These are phyloP conservation scores for Eleusine coracana DNA, from an alignment of 176 grass and related monocot genomes.

Conservation along the genomic window DNA sequence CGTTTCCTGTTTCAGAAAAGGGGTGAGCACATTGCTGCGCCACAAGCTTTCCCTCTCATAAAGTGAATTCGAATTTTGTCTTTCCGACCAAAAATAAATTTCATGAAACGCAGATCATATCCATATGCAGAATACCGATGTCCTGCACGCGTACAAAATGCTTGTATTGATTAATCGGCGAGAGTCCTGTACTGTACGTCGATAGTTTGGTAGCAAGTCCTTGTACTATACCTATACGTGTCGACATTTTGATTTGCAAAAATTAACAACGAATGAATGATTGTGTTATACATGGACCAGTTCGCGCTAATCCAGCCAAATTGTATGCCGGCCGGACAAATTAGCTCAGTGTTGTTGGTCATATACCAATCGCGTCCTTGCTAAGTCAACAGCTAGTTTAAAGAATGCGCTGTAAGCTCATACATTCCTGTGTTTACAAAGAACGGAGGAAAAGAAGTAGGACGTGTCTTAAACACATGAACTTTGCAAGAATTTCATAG, in stretches of 20 bases:
- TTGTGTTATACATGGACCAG: conserved; percentile 32
- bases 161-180: background rate
- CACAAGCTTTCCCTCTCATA: background rate
- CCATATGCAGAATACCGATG: background rate
- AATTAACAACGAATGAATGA: conserved; percentile 30
- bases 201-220: conserved; percentile 47
- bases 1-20: background rate
- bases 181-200: background rate
- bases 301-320: conserved; percentile 39
- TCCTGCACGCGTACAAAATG: background rate
- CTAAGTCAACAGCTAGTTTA: background rate
- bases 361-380: background rate
- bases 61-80: background rate
- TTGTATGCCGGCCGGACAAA: conserved; percentile 32
- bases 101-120: background rate
- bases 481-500: background rate
- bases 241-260: conserved; percentile 18
- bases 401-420: background rate
- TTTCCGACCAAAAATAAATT: background rate
- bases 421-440: background rate
- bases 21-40: background rate
- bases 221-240: conserved; percentile 39
- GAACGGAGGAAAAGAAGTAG: too few relatives aligned
- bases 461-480: background rate
- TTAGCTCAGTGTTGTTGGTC: conserved; percentile 2